Evolutionary conservation across 192 early-diverging fungal genomes (phyloP).

Genomic region (Entomortierella beljakovae): DNA sequence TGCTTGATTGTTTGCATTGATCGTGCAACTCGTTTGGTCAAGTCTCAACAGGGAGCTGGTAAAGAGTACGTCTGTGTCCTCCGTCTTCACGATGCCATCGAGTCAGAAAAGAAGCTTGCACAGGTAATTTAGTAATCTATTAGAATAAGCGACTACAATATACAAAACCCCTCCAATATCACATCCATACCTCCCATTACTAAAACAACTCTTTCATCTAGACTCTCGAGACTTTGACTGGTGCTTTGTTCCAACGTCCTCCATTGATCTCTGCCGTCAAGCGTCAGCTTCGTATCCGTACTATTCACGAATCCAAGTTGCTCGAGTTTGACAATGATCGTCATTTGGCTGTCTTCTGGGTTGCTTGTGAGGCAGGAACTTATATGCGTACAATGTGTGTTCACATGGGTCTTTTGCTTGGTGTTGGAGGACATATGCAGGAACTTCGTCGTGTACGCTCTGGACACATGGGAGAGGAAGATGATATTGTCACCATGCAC

Average conservation of each 20-base stretch:
- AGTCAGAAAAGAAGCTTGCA: slow-evolving; percentile 87
- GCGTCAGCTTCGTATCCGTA: slow-evolving; percentile 98
- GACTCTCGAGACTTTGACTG: slow-evolving; percentile 96
- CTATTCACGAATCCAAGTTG: slow-evolving; percentile 96
- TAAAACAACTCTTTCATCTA: slow-evolving; percentile 23
- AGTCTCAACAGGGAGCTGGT: slow-evolving; percentile 99
- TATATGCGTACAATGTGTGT: slow-evolving; percentile 99
- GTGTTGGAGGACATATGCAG: slow-evolving; percentile 99
- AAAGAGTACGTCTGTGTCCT: slow-evolving; percentile 98
- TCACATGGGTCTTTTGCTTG: slow-evolving; percentile 94
- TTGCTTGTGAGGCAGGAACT: slow-evolving; percentile 98
- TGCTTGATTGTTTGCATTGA: slow-evolving; percentile 99
- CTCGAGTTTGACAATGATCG: slow-evolving; percentile 97
- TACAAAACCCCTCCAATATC: neutral
- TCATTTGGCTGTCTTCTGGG: slow-evolving; percentile 98
- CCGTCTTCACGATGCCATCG: slow-evolving; percentile 94
- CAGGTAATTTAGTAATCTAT: no score
- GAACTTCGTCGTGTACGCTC: slow-evolving; percentile 97
- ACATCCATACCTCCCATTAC: neutral
- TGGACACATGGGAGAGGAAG: slow-evolving; percentile 91
- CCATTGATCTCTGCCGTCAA: slow-evolving; percentile 99
- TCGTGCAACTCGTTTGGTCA: slow-evolving; percentile 97
- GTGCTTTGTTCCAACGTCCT: slow-evolving; percentile 98
- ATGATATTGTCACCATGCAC: slow-evolving; percentile 98
- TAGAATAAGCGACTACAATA: no score